Base-by-base conservation (phyloP, 768 basidiomycete species). In the Termitomyces sp. region DNA sequence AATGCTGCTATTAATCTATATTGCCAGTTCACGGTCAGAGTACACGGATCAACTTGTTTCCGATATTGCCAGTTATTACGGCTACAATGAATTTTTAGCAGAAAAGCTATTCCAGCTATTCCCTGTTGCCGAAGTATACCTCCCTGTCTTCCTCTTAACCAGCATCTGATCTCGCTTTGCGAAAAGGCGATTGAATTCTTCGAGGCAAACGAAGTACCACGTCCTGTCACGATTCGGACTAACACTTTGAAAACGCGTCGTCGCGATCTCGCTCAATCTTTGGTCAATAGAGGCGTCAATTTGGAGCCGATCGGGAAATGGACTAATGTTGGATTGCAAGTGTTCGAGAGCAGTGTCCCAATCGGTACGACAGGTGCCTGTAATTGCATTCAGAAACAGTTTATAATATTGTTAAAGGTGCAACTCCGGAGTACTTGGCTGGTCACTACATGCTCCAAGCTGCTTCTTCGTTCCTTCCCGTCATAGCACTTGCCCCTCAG, bases 361-460 rank as follows among this genome's bases (percentile, higher is more conserved):
- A 93, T 99, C 61, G 96, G 93, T 84, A 65, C 20, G 54, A 59
- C 49, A 20, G 18, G n/a, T 32, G 45, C 30, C n/a, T 40, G 50
- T 24, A 10, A 44, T 54, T 14, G 2, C 42, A 34, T 44, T 51
- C 26, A 13, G 10, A 42, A 30, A 12, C n/a, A 53, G 57, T 42
- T 50, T 27, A 57, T 39, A 45, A 57, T 39, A 45, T 47, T 27
- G 36, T 42, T 33, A 34, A 64, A 88, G 87, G 91, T 70, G 97
- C 97, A 6, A 98, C 97, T 2, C 97, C 97, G 12, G 97, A 99
- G 76, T 99, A 99, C 74, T 85, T 99, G 39, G 95, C 97, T 0
- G 97, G 97, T 2, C 95, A 99, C 70, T 99, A 99, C 74, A 98
- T 99, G 93, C 89, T 98, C 26, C 97, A 99, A 78, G 93, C 97